Conservation (phyloP, 225 moss, liverwort and hornwort genomes). For the Bryoerythrophyllum caledonicum region DNA sequence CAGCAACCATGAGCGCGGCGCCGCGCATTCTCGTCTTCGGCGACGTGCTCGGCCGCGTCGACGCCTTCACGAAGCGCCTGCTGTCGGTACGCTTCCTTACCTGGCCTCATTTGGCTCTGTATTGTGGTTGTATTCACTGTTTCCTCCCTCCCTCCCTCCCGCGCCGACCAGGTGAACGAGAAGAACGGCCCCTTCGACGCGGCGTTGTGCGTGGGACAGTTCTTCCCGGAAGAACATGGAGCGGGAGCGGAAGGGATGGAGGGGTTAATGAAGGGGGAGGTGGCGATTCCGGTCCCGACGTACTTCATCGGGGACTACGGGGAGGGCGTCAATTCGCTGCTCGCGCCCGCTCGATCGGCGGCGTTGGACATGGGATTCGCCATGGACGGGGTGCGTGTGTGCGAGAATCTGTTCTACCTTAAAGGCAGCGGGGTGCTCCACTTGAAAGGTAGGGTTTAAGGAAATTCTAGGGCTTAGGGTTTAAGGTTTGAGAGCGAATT, state of each 20-base stretch:
- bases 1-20: constrained; percentile 39
- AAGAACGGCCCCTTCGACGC: constrained; percentile 87
- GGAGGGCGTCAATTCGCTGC: constrained; percentile 60
- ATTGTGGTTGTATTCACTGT: not conserved
- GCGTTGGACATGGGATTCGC: constrained; percentile 63
- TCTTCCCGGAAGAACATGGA: constrained; percentile 62
- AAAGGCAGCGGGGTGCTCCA: constrained; percentile 81
- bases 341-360: constrained; percentile 60
- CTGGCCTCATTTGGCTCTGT: not conserved
- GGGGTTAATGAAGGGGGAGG: constrained; percentile 59
- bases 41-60: constrained; percentile 50
- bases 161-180: constrained; percentile 95
- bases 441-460: constrained; percentile 67
- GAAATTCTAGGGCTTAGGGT: constrained; percentile 27
- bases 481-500: not conserved
- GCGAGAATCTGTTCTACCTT: constrained; percentile 75
- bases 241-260: constrained; percentile 55
- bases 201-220: constrained; percentile 88
- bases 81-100: constrained; percentile 26
- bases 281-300: constrained; percentile 69
- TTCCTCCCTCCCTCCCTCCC: no score
- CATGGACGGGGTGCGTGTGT: constrained; percentile 61
- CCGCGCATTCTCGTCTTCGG: constrained; percentile 62
- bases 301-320: constrained; percentile 93
- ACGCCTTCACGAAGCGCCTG: constrained; percentile 53